Conservation (phyloP, 2,329 filamentous ascomycete species). For the Conoideocrella luteorostrata region DNA sequence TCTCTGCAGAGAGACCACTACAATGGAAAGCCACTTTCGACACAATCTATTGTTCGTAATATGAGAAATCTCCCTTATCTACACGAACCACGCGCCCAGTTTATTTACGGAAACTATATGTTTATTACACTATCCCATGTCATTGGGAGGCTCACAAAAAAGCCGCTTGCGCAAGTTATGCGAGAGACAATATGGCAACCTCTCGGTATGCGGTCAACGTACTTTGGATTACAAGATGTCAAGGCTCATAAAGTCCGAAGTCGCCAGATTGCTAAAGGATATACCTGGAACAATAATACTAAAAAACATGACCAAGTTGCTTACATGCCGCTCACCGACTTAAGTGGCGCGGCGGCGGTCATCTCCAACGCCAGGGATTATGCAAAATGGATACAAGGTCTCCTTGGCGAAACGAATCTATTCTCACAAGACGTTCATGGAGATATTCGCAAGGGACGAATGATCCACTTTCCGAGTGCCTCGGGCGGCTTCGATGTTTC, state of each 20-base stretch:
- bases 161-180: slow-evolving; percentile 33
- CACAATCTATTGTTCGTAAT: slow-evolving; percentile 32
- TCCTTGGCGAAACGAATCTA: background rate
- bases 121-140: slow-evolving; percentile 38
- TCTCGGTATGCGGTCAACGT: slow-evolving; percentile 40
- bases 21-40: slow-evolving; percentile 23
- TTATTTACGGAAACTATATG: slow-evolving; percentile 46
- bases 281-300: background rate
- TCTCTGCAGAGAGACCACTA: slow-evolving; percentile 10
- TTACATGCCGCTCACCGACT: background rate
- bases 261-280: slow-evolving; percentile 11
- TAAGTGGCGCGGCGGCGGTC: background rate
- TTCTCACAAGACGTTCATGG: background rate
- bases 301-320: background rate
- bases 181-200: slow-evolving; percentile 36
- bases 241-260: slow-evolving; percentile 14
- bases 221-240: slow-evolving; percentile 22
- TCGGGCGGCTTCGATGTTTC: slow-evolving; percentile 11
- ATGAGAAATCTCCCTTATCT: slow-evolving; percentile 39
- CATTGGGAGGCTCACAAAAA: slow-evolving; percentile 33
- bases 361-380: background rate
- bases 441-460: background rate
- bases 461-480: background rate
- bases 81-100: slow-evolving; percentile 36
- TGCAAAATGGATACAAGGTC: slow-evolving; percentile 1